Evolutionary conservation across 345 rosid species (phyloP).

Genomic region (Acer saccharum): DNA sequence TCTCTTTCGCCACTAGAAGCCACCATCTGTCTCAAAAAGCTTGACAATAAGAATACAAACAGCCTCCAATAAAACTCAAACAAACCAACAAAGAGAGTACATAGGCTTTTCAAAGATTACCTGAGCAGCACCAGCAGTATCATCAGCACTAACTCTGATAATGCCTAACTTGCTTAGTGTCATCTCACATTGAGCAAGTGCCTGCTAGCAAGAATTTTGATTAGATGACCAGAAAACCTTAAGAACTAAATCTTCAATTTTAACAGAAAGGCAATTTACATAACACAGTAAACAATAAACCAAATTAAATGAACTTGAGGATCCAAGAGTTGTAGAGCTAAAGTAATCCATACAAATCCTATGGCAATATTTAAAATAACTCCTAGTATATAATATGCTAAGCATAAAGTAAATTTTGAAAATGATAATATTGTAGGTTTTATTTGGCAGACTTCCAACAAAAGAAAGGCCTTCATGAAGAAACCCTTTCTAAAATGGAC

Average conservation of each 20-base stretch:
- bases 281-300: neutral
- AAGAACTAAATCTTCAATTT: constrained; percentile 2
- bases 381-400: neutral
- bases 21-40: constrained; percentile 45
- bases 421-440: neutral
- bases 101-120: constrained; percentile 34
- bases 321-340: constrained; percentile 1
- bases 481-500: neutral
- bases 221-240: constrained; percentile 12
- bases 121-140: constrained; percentile 91
- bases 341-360: neutral
- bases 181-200: constrained; percentile 78
- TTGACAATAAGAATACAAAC: constrained; percentile 12
- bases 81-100: constrained; percentile 7
- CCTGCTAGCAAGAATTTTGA: constrained; percentile 44
- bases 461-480: neutral
- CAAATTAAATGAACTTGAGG: neutral
- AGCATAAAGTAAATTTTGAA: neutral
- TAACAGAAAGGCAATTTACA: neutral
- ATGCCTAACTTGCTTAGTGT: constrained; percentile 61
- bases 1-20: constrained; percentile 57
- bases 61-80: constrained; percentile 9
- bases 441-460: neutral
- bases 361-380: too few species aligned
- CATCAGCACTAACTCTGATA: constrained; percentile 57